phyloP scores from a whole-genome alignment of 2,329 filamentous ascomycete genomes.

The Diaporthe capsici region DNA sequence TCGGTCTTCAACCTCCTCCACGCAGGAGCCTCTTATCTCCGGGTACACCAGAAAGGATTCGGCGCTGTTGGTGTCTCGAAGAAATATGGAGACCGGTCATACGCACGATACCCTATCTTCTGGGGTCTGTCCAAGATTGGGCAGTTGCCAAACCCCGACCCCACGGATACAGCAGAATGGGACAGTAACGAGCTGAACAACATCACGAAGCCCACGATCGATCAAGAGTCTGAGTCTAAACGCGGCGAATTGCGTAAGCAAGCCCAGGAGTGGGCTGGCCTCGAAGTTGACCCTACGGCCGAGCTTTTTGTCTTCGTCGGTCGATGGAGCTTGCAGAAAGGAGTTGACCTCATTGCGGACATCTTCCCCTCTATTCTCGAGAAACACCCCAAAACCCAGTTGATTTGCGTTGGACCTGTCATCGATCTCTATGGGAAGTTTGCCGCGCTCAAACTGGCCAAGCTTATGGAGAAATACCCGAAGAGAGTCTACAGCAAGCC shows the following conservation, averaged over 20 bases:
- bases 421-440: conserved; percentile 79
- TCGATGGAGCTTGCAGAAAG: conserved; percentile 78
- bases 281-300: conserved; percentile 72
- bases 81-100: conserved; percentile 77
- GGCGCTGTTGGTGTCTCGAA: conserved; percentile 77
- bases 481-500: conserved; percentile 77
- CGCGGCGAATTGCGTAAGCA: conserved; percentile 70
- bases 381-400: conserved; percentile 69
- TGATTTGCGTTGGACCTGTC: conserved; percentile 74
- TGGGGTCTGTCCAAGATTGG: conserved; percentile 76
- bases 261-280: conserved; percentile 77
- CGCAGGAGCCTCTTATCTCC: conserved; percentile 74
- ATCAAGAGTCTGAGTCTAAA: conserved; percentile 67
- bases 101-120: conserved; percentile 77
- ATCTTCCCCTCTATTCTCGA: conserved; percentile 75
- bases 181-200: conserved; percentile 63
- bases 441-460: conserved; percentile 74
- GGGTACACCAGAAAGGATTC: conserved; percentile 76
- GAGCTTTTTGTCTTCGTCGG: conserved; percentile 78
- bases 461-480: conserved; percentile 76
- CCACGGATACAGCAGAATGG: conserved; percentile 74
- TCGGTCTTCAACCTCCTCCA: conserved; percentile 78
- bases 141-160: conserved; percentile 75
- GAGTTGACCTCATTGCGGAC: conserved; percentile 77
- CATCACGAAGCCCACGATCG: conserved; percentile 63